A percentile compares a stretch with the other conserved stretches of the same genome.
phyloP scores from a whole-genome alignment of 139 green algal genomes.

The Chlamydomonas schloesseri region DNA sequence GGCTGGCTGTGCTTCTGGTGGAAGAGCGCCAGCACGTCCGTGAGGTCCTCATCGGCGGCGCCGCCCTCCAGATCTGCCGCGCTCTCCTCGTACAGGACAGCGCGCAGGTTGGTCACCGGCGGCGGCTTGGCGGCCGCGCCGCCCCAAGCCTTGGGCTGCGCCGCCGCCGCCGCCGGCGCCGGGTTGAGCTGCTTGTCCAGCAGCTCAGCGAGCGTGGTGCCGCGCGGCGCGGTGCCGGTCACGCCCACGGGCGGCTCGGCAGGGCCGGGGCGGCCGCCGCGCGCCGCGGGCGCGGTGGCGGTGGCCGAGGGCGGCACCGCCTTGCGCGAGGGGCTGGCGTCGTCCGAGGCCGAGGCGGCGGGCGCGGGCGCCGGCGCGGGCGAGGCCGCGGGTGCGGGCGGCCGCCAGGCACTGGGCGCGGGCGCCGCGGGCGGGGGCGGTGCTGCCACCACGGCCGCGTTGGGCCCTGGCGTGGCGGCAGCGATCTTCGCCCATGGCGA shows the following conservation, averaged over 20 bases:
- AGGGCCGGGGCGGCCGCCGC: not conserved
- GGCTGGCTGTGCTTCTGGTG: slow-evolving; percentile 4
- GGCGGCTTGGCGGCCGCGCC: slow-evolving; percentile 18
- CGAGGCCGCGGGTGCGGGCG: not conserved
- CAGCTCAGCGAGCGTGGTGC: slow-evolving; percentile 48
- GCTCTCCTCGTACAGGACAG: slow-evolving; percentile 63
- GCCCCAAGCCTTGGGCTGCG: slow-evolving; percentile 49
- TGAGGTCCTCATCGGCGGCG: slow-evolving; percentile 56
- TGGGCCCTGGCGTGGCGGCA: not conserved
- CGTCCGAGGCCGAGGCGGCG: not conserved
- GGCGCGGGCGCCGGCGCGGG: not conserved
- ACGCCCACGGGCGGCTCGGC: not conserved
- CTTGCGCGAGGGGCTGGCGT: slow-evolving; percentile 3
- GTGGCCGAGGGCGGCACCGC: not conserved
- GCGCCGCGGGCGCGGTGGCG: not conserved
- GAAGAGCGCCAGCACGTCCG: slow-evolving; percentile 52
- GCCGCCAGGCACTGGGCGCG: not conserved
- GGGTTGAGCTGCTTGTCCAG: slow-evolving; percentile 48
- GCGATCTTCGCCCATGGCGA: slow-evolving; percentile 32
- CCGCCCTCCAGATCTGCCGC: slow-evolving; percentile 68
- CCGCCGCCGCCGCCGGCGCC: not conserved
- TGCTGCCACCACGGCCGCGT: not conserved
- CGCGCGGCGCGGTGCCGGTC: slow-evolving; percentile 39
- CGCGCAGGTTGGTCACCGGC: slow-evolving; percentile 42
- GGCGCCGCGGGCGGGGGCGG: not conserved